Conservation (phyloP, 1,139 yeast species). For the Candida glucosophila region DNA sequence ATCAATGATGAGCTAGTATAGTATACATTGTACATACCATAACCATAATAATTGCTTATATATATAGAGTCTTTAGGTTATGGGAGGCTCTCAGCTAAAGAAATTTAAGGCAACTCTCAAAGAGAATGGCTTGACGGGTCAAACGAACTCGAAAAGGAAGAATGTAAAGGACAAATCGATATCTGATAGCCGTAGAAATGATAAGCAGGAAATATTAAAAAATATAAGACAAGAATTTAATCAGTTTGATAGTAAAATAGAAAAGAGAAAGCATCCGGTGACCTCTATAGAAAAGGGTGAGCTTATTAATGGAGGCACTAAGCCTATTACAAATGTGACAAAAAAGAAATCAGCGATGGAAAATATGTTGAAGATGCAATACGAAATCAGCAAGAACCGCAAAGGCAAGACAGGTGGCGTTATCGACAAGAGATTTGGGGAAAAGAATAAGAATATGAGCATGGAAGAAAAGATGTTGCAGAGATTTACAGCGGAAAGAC, state of each 20-base stretch:
- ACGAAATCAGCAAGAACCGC: slow-evolving; percentile 50
- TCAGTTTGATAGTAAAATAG: slow-evolving; percentile 76
- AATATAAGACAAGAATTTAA: slow-evolving; percentile 76
- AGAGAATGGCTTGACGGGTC: slow-evolving; percentile 76
- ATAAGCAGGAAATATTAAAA: slow-evolving; percentile 44
- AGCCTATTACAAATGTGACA: slow-evolving; percentile 30
- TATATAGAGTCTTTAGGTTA: too few species aligned
- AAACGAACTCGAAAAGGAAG: slow-evolving; percentile 53
- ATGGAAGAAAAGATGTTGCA: slow-evolving; percentile 93
- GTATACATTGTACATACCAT: too few species aligned
- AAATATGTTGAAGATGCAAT: slow-evolving; percentile 60
- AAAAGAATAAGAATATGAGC: slow-evolving; percentile 58
- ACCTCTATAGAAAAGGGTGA: slow-evolving; percentile 46
- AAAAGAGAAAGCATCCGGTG: slow-evolving; percentile 61
- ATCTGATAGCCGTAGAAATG: slow-evolving; percentile 64
- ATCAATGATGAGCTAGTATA: too few species aligned
- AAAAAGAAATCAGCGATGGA: slow-evolving; percentile 68
- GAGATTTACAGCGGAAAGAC: slow-evolving; percentile 85
- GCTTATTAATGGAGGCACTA: slow-evolving; percentile 50
- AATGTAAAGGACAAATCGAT: slow-evolving; percentile 48
- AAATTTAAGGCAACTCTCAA: slow-evolving; percentile 70
- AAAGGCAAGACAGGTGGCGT: slow-evolving; percentile 74
- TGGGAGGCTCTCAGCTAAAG: slow-evolving; percentile 91
- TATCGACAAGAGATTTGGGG: slow-evolving; percentile 88
- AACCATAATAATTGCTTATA: too few species aligned